Evolutionary conservation across 352 stramenopile species (phyloP).

Genomic region (Globisporangium abappressorium): DNA sequence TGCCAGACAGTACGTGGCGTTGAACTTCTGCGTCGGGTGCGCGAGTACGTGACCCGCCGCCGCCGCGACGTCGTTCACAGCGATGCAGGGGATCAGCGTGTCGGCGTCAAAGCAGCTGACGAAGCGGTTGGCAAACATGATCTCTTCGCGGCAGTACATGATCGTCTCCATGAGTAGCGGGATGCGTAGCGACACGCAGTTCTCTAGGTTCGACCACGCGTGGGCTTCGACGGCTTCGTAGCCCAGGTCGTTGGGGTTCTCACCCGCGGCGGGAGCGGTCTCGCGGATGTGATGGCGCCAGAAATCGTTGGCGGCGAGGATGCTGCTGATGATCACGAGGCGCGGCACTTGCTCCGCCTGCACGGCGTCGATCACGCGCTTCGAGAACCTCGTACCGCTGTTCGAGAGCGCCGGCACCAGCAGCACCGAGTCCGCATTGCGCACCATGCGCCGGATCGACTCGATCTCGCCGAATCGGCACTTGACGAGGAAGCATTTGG

Average conservation of each 20-base stretch:
- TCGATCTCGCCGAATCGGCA: conserved; percentile 48
- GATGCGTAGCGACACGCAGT: conserved; percentile 61
- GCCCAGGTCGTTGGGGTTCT: conserved; percentile 24
- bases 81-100: conserved; percentile 62
- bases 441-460: conserved; percentile 58
- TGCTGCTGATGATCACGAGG: conserved; percentile 65
- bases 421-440: conserved; percentile 64
- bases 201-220: conserved; percentile 35
- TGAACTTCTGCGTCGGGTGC: conserved; percentile 44
- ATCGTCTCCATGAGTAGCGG: conserved; percentile 77
- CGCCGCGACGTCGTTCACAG: conserved; percentile 56
- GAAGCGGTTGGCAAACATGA: conserved; percentile 66
- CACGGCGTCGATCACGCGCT: conserved; percentile 61
- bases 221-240: conserved; percentile 74
- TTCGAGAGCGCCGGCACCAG: conserved; percentile 59
- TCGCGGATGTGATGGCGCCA: conserved; percentile 9
- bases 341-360: conserved; percentile 39
- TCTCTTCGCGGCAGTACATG: conserved; percentile 70
- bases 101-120: conserved; percentile 44
- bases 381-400: conserved; percentile 60
- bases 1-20: conserved; percentile 55
- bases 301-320: conserved; percentile 48
- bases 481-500: conserved; percentile 51
- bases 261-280: conserved; percentile 9
- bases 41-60: conserved; percentile 49